These are phyloP conservation scores for Porphyrellus cyaneotinctus DNA, from an alignment of 768 basidiomycete genomes.

Conservation along the genomic window DNA sequence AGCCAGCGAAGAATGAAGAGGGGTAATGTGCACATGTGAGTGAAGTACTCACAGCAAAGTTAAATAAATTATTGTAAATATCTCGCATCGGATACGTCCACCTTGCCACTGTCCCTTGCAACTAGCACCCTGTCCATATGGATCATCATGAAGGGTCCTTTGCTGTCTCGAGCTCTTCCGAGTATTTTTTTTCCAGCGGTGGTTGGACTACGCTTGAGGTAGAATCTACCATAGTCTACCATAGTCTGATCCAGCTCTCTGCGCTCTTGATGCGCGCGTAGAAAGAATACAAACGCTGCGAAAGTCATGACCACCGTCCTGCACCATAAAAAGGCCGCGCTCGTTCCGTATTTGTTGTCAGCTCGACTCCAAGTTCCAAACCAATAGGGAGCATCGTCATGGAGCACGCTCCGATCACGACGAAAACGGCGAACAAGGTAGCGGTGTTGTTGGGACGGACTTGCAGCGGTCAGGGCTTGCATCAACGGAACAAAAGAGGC, in stretches of 20 bases:
- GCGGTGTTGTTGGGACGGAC: conserved; percentile 59
- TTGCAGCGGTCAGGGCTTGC: conserved; percentile 25
- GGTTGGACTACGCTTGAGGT: neutral
- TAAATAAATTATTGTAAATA: too few species aligned
- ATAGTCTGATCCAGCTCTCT: conserved; percentile 60
- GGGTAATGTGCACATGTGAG: too few species aligned
- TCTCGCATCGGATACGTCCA: too few species aligned
- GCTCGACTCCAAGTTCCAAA: conserved; percentile 74
- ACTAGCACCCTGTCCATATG: too few species aligned
- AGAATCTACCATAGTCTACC: conserved; percentile 8
- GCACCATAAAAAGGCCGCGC: conserved; percentile 75
- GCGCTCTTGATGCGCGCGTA: conserved; percentile 60
- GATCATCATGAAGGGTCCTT: too few species aligned
- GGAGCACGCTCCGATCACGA: conserved; percentile 60
- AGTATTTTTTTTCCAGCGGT: neutral
- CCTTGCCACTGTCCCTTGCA: too few species aligned
- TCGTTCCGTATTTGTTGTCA: conserved; percentile 78
- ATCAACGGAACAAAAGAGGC: conserved; percentile 13
- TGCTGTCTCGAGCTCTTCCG: neutral
- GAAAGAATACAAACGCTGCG: conserved; percentile 42
- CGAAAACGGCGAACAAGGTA: conserved; percentile 63
- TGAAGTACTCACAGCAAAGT: too few species aligned
- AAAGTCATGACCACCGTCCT: conserved; percentile 40
- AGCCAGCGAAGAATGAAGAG: conserved; percentile 16
- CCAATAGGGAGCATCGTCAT: conserved; percentile 71